Conservation (phyloP, 306 rosid species). For the Acacia melanoxylon region DNA sequence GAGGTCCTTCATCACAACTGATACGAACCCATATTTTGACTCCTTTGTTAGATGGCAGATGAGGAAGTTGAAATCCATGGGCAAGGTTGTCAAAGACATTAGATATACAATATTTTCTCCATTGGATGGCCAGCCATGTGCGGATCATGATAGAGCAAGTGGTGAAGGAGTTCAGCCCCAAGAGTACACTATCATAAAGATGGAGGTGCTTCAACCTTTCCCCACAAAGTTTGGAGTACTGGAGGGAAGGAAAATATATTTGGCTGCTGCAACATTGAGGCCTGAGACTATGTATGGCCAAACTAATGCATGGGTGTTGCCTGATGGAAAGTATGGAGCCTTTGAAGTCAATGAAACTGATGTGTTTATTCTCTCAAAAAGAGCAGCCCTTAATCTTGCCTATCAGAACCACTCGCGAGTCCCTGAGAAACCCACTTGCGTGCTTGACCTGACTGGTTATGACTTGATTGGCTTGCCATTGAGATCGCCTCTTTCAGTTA, state of each 20-base stretch:
- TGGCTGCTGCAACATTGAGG: conserved; percentile 90
- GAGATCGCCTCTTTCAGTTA: conserved; percentile 77
- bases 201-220: conserved; percentile 79
- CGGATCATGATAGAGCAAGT: conserved; percentile 92
- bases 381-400: conserved; percentile 93
- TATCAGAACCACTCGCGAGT: conserved; percentile 72
- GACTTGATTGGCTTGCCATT: conserved; percentile 93
- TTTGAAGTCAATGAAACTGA: conserved; percentile 80
- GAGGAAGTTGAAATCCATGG: conserved; percentile 84
- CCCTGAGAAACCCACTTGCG: conserved; percentile 73
- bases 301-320: conserved; percentile 96
- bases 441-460: conserved; percentile 70
- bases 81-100: conserved; percentile 90
- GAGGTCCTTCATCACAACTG: conserved; percentile 83
- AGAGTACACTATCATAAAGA: conserved; percentile 85
- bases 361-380: conserved; percentile 60
- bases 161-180: conserved; percentile 99
- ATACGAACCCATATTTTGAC: conserved; percentile 73
- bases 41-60: conserved; percentile 89
- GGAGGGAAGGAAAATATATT: conserved; percentile 75
- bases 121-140: conserved; percentile 95
- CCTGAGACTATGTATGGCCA: conserved; percentile 99
- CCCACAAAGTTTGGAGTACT: conserved; percentile 60
- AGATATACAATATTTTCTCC: conserved; percentile 87
- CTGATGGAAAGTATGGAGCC: conserved; percentile 93